These are phyloP conservation scores for Entomortierella lignicola DNA, from an alignment of 192 early-diverging fungal species.

Conservation along the genomic window DNA sequence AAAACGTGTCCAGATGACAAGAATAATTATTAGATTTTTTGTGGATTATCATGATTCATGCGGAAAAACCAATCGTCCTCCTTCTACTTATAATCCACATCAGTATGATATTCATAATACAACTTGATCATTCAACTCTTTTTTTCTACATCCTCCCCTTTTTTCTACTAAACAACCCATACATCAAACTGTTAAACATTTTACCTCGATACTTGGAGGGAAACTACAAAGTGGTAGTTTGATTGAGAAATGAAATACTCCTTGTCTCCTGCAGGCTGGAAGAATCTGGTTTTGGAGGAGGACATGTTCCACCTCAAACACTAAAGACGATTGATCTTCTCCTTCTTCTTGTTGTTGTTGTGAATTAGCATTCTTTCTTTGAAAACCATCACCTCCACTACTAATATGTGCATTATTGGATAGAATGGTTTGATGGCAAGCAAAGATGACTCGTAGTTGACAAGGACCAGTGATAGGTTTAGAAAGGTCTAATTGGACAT, in stretches of 20 bases:
- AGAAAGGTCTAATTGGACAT: conserved; percentile 24
- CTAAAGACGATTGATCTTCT: neutral
- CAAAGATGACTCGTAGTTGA: conserved; percentile 24
- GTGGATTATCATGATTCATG: too few relatives aligned
- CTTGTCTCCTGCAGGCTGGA: conserved; percentile 14
- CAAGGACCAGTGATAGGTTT: conserved; percentile 18
- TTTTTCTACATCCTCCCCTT: neutral
- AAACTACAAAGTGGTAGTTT: conserved; percentile 40
- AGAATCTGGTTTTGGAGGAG: conserved; percentile 21
- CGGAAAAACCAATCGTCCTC: too few relatives aligned
- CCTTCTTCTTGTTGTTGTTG: neutral
- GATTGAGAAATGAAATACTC: conserved; percentile 23
- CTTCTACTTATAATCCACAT: too few relatives aligned
- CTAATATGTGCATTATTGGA: too few relatives aligned
- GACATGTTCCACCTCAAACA: conserved; percentile 40
- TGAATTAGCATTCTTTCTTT: too few relatives aligned
- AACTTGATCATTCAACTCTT: neutral
- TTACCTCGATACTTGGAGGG: conserved; percentile 43
- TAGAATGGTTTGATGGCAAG: conserved; percentile 26
- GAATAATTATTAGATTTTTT: neutral
- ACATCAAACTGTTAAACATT: too few relatives aligned
- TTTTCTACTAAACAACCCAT: neutral
- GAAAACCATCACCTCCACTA: too few relatives aligned
- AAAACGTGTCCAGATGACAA: conserved; percentile 9
- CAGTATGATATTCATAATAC: too few relatives aligned